A percentile compares a stretch with the other conserved stretches of the same genome.
Evolutionary conservation across 2,329 filamentous ascomycete species (phyloP).

Genomic region (Xylariaceae sp.): DNA sequence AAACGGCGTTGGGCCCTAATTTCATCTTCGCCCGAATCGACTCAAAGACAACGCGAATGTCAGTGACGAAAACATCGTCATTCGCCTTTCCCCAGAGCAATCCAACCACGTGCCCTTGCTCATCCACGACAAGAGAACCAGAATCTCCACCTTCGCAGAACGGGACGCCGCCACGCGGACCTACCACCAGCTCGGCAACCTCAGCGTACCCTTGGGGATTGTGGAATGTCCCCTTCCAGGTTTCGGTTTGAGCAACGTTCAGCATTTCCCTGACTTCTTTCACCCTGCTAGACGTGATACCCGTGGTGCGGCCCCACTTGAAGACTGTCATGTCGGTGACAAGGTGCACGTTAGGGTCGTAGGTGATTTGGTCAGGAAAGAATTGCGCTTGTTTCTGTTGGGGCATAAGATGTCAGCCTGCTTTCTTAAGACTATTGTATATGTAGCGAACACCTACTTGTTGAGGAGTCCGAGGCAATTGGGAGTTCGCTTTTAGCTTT

Average conservation of each 20-base stretch:
- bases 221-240: slow-evolving; percentile 3
- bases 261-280: slow-evolving; percentile 2
- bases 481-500: too few relatives aligned
- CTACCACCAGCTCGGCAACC: slow-evolving; percentile 3
- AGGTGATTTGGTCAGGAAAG: slow-evolving; percentile 5
- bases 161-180: slow-evolving; percentile 4
- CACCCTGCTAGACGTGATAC: slow-evolving; percentile 5
- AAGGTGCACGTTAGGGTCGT: slow-evolving; percentile 5
- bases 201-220: slow-evolving; percentile 2
- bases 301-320: slow-evolving; percentile 5
- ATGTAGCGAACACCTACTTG: slow-evolving; percentile 1
- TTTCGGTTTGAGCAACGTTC: slow-evolving; percentile 1
- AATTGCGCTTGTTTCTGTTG: slow-evolving; percentile 1
- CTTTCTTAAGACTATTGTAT: slow-evolving; percentile 2
- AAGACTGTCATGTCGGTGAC: slow-evolving; percentile 2
- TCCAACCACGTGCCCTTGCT: slow-evolving; percentile 4
- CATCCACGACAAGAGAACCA: slow-evolving; percentile 4
- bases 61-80: slow-evolving; percentile 6
- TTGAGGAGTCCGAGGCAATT: neutral
- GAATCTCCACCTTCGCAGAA: slow-evolving; percentile 3
- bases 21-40: slow-evolving; percentile 3
- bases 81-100: neutral
- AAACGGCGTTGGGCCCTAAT: slow-evolving; percentile 1
- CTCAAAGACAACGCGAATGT: slow-evolving; percentile 6
- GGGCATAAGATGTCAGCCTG: slow-evolving; percentile 2